A percentile compares a stretch with the other conserved stretches of the same genome.
These are phyloP conservation scores for Cladosporium sp. DNA, from an alignment of 2,329 filamentous ascomycete species.

Conservation along the genomic window DNA sequence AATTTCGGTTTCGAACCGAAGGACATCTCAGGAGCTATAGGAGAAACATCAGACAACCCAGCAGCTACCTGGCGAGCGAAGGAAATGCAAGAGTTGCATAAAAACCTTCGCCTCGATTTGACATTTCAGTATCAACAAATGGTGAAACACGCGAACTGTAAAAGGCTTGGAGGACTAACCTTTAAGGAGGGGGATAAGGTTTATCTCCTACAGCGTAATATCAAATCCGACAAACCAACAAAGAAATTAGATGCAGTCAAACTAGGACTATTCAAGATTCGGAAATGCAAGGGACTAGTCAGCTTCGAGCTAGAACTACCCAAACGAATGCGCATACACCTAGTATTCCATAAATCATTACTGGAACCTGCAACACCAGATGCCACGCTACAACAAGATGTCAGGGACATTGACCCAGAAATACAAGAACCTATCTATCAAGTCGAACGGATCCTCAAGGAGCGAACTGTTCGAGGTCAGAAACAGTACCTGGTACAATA, in stretches of 20 bases:
- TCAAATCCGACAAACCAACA: neutral
- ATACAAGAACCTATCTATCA: neutral
- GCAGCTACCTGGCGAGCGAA: neutral
- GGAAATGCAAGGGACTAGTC: slow-evolving; percentile 4
- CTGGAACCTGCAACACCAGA: neutral
- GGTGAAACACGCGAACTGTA: neutral
- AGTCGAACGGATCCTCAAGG: neutral
- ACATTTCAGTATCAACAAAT: neutral
- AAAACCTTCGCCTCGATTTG: slow-evolving; percentile 14
- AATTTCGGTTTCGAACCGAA: neutral
- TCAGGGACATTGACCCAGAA: neutral
- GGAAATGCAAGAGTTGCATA: slow-evolving; percentile 18
- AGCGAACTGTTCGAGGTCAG: neutral
- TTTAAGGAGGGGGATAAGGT: neutral
- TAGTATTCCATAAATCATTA: neutral
- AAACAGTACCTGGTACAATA: neutral
- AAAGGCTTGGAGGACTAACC: neutral
- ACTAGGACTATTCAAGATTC: slow-evolving; percentile 5
- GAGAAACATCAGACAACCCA: neutral
- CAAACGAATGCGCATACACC: neutral
- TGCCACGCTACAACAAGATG: neutral
- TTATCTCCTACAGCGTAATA: neutral
- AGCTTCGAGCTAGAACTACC: neutral
- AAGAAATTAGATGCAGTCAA: neutral
- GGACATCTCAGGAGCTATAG: neutral